Percentiles rank a stretch among this genome's conserved stretches.
Evolutionary conservation across 2,329 filamentous ascomycete genomes (phyloP).

Genomic region (Talaromyces funiculosus): DNA sequence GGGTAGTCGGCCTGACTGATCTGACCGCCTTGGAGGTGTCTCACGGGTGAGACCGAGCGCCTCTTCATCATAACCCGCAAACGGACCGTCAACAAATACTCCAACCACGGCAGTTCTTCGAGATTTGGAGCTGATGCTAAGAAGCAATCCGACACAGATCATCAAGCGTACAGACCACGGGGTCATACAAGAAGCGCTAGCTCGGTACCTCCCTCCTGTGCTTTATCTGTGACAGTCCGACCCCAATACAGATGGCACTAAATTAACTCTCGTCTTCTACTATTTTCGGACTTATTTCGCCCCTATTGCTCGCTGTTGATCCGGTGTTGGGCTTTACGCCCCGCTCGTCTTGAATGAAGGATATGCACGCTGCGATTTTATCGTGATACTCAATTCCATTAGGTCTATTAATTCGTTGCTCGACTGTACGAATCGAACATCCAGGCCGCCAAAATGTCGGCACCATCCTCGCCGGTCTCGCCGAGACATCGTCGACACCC

Average conservation of each 20-base stretch:
- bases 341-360: neutral
- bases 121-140: neutral
- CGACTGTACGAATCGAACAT: neutral
- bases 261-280: neutral
- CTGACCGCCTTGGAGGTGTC: conserved; percentile 12
- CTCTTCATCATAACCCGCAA: neutral
- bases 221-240: neutral
- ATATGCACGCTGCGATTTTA: neutral
- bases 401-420: neutral
- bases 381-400: neutral
- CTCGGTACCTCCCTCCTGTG: too few species aligned
- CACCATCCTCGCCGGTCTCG: conserved; percentile 30
- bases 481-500: conserved; percentile 35
- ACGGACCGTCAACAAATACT: neutral
- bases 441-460: conserved; percentile 20
- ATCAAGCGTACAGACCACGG: neutral
- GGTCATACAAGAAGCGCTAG: neutral
- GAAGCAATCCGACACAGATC: neutral
- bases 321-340: neutral
- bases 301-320: neutral
- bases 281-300: neutral
- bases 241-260: neutral
- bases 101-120: neutral
- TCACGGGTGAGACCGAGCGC: conserved; percentile 3
- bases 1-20: neutral